Percentiles rank a stretch among this genome's conserved stretches.
Evolutionary conservation across 192 early-diverging fungal genomes (phyloP).

Genomic region (Dimargaris verticillata): DNA sequence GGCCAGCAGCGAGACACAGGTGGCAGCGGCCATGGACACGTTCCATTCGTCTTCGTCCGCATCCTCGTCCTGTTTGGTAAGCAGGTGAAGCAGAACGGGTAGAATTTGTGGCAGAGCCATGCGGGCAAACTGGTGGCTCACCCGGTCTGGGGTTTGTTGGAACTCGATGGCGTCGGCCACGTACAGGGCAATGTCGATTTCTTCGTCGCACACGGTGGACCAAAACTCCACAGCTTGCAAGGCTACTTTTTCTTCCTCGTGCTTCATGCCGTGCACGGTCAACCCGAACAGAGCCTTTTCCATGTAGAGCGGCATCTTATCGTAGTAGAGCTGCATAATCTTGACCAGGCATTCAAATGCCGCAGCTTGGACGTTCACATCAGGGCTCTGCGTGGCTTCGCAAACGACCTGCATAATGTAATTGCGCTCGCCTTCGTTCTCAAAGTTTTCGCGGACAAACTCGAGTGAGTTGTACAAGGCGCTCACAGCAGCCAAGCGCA

Average conservation of each 20-base stretch:
- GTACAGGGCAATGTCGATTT: slow-evolving; percentile 56
- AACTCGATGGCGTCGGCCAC: slow-evolving; percentile 36
- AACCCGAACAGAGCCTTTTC: slow-evolving; percentile 85
- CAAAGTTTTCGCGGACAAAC: slow-evolving; percentile 90
- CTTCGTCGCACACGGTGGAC: slow-evolving; percentile 95
- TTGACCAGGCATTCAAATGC: slow-evolving; percentile 94
- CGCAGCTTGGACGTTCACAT: slow-evolving; percentile 59
- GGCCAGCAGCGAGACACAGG: slow-evolving; percentile 79
- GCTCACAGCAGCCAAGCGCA: slow-evolving; percentile 72
- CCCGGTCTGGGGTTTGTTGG: slow-evolving; percentile 28
- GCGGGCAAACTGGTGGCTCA: slow-evolving; percentile 62
- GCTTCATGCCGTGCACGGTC: slow-evolving; percentile 83
- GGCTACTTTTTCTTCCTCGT: slow-evolving; percentile 72
- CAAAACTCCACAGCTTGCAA: slow-evolving; percentile 99
- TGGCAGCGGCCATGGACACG: slow-evolving; percentile 92
- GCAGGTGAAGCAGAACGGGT: slow-evolving; percentile 65
- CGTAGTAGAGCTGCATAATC: slow-evolving; percentile 94
- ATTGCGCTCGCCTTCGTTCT: slow-evolving; percentile 85
- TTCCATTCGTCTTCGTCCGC: slow-evolving; percentile 99
- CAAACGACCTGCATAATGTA: slow-evolving; percentile 98
- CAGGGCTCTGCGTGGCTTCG: slow-evolving; percentile 73
- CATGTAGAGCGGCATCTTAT: slow-evolving; percentile 94
- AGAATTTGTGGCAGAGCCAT: slow-evolving; percentile 62
- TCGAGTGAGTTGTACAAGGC: slow-evolving; percentile 90
- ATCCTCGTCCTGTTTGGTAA: slow-evolving; percentile 95